Conservation (phyloP, 306 rosid species). For the Quercus variabilis region DNA sequence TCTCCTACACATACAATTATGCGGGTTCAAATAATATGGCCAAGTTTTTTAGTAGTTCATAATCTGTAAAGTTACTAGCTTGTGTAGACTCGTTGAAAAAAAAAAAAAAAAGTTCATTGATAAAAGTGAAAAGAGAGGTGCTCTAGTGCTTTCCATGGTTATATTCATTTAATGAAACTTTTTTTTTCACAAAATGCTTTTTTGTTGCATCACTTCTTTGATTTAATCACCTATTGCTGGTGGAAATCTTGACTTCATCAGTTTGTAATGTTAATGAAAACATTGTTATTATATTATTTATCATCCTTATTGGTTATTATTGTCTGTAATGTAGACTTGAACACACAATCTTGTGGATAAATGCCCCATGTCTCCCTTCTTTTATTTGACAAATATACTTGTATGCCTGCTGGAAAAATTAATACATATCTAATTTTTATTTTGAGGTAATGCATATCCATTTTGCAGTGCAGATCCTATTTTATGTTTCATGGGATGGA, state of each 20-base stretch:
- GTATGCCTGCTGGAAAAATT: too few species aligned
- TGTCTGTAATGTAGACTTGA: not conserved
- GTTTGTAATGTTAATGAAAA: not conserved
- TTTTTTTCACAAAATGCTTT: too few species aligned
- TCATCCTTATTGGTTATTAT: not conserved
- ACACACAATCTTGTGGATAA: not conserved
- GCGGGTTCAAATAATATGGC: too few species aligned
- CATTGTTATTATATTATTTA: not conserved
- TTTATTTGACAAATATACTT: not conserved
- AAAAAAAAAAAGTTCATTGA: too few species aligned
- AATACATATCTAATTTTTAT: too few species aligned
- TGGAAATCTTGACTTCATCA: not conserved
- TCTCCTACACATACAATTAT: too few species aligned
- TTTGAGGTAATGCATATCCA: not conserved
- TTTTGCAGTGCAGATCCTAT: slow-evolving; percentile 89
- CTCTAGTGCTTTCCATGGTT: too few species aligned
- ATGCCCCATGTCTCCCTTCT: not conserved
- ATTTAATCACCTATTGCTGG: not conserved
- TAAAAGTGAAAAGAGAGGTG: too few species aligned
- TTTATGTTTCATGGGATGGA: slow-evolving; percentile 95
- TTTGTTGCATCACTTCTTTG: not conserved
- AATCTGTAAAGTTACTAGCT: too few species aligned
- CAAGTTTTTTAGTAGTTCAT: too few species aligned
- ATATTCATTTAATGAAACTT: too few species aligned
- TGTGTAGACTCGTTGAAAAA: too few species aligned